Evolutionary conservation across 1,284 basidiomycete genomes (phyloP), one percentile per base, ranked within the genome.

Genomic region (Apiotrichum brassicae): DNA sequence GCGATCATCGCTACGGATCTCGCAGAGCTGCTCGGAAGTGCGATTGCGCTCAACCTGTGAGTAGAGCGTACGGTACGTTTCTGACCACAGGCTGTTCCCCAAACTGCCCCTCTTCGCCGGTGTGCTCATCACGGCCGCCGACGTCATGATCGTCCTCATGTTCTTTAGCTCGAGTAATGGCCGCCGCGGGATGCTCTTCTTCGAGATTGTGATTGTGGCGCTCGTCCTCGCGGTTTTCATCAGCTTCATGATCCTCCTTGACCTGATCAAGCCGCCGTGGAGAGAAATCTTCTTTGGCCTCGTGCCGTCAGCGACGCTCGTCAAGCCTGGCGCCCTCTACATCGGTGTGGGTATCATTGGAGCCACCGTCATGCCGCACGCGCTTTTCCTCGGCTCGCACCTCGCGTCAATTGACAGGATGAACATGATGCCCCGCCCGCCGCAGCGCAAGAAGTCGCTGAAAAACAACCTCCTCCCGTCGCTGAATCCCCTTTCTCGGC

Each of bases 351-450:
- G 78, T 39, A 78, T 78, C 53, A 71, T 78, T 32, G 77, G 77
- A 63, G 85, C 86, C 23, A 85, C 89, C 38, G 87, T 88, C 47
- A 77, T 79, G 92, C 92, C 93, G 0, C 93, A 97, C 68, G 85
- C 86, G 38, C 78, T 97, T 20, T 93, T 90, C 75, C 77, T 97
- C 7, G 92, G 91, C 11, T 90, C 87, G 3, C 82, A 85, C 32
- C 79, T 94, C 18, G 85, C 87, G 3, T 87, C 86, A 0, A 83
- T 91, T 63, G 84, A 91, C 56, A 76, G 90, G 44, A 65, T 76
- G 12, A 61, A 65, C 49, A 68, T 73, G 62, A 54, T 62, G n/a
- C 74, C 68, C 16, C 35, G 46, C 11, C 55, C 58, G 13, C 63
- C 62, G 7, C 48, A 40, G 22, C 60, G 54, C 25, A 24, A 24